Conservation (phyloP, 164 flowering plant genomes). For the Vitis rotundifolia region DNA sequence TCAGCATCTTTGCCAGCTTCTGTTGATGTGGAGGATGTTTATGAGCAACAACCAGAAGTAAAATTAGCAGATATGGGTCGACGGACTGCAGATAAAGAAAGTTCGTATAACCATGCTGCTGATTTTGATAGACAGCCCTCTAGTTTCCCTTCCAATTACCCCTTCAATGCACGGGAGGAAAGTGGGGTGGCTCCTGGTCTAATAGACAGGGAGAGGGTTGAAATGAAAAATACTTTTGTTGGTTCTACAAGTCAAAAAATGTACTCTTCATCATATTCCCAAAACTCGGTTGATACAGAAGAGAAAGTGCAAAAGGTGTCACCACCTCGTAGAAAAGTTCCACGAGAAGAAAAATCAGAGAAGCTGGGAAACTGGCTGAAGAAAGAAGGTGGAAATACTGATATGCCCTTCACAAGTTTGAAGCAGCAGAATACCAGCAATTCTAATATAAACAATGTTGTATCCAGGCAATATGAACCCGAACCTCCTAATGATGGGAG, state of each 20-base stretch:
- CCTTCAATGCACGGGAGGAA: slow-evolving; percentile 48
- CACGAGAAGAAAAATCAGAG: slow-evolving; percentile 71
- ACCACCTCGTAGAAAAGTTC: slow-evolving; percentile 78
- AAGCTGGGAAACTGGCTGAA: slow-evolving; percentile 51
- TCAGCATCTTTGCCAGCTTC: slow-evolving; percentile 47
- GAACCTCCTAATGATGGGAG: slow-evolving; percentile 61
- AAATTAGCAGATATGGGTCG: slow-evolving; percentile 50
- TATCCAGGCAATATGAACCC: slow-evolving; percentile 50
- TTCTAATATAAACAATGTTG: slow-evolving; percentile 32
- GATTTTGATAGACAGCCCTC: slow-evolving; percentile 47
- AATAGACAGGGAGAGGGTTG: slow-evolving; percentile 54
- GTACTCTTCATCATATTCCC: slow-evolving; percentile 32
- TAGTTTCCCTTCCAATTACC: slow-evolving; percentile 35
- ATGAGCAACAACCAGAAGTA: slow-evolving; percentile 53
- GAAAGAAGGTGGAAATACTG: slow-evolving; percentile 53
- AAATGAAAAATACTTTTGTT: slow-evolving; percentile 37
- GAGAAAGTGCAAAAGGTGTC: slow-evolving; percentile 84
- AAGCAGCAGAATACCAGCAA: slow-evolving; percentile 50
- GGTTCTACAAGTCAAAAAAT: slow-evolving; percentile 43
- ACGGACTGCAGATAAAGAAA: slow-evolving; percentile 60
- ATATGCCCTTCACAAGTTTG: slow-evolving; percentile 33
- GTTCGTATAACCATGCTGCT: slow-evolving; percentile 36
- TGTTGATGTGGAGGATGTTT: slow-evolving; percentile 46
- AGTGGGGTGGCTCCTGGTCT: slow-evolving; percentile 39
- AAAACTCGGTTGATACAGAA: slow-evolving; percentile 46